phyloP scores from a whole-genome alignment of 2,329 filamentous ascomycete species.

The Lasiodiplodia gonubiensis region DNA sequence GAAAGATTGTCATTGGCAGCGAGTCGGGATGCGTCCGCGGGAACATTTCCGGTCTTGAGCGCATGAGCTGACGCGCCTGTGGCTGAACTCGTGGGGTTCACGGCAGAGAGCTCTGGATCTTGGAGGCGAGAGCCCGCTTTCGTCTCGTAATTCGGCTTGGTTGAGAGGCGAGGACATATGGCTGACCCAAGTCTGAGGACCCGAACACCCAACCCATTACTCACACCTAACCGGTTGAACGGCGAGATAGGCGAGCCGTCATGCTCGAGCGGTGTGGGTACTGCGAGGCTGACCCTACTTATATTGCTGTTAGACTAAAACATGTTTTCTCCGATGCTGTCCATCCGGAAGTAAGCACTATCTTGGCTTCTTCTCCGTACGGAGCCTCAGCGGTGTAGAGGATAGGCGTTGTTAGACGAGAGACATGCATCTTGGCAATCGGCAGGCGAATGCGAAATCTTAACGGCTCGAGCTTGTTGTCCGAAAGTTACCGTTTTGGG shows the following conservation, averaged over 20 bases:
- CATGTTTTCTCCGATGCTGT: slow-evolving; percentile 5
- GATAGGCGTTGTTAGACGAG: background rate
- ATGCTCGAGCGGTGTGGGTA: background rate
- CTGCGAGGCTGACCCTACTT: slow-evolving; percentile 13
- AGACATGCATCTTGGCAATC: slow-evolving; percentile 2
- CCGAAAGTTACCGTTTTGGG: slow-evolving; percentile 13
- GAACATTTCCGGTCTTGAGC: background rate
- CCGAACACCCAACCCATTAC: background rate
- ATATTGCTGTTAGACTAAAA: slow-evolving; percentile 7
- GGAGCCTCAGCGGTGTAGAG: slow-evolving; percentile 10
- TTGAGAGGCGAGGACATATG: background rate
- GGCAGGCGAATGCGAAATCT: background rate
- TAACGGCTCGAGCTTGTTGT: slow-evolving; percentile 9
- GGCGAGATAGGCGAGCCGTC: slow-evolving; percentile 13
- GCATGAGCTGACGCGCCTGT: slow-evolving; percentile 5
- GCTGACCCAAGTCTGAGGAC: background rate
- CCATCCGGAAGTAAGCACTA: slow-evolving; percentile 2
- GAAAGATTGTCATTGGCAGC: background rate
- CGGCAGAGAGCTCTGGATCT: background rate
- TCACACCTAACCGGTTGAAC: background rate
- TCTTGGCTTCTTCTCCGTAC: background rate
- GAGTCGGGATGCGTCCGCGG: background rate
- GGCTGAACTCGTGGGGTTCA: background rate
- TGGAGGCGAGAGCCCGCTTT: background rate
- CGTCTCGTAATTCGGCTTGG: background rate